Evolutionary conservation across 2,329 filamentous ascomycete genomes (phyloP).

Genomic region (Talaromyces sp.): DNA sequence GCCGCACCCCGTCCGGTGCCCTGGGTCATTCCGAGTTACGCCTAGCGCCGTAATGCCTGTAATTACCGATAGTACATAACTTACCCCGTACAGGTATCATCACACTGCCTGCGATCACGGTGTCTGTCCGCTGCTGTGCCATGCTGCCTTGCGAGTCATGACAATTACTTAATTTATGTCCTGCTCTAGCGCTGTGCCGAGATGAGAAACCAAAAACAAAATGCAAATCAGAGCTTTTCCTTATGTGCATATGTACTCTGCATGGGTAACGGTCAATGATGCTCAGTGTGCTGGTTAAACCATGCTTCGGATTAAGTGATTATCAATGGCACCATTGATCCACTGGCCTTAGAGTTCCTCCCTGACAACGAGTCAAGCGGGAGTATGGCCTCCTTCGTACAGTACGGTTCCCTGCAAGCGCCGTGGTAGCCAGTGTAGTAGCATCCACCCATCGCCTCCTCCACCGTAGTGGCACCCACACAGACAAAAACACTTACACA

Average conservation of each 20-base stretch:
- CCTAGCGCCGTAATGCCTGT: background rate
- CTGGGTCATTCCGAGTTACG: background rate
- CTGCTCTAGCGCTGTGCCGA: background rate
- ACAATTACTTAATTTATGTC: background rate
- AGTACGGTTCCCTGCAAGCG: background rate
- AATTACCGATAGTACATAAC: background rate
- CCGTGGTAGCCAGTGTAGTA: background rate
- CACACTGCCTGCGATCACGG: background rate
- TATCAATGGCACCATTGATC: background rate
- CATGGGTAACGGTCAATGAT: background rate
- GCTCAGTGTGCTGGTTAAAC: background rate
- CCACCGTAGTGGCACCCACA: background rate
- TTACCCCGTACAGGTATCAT: background rate
- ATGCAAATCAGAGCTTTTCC: too few species aligned
- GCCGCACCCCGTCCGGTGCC: background rate
- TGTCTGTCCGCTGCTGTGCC: background rate
- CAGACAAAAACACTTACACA: background rate
- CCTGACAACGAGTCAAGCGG: background rate
- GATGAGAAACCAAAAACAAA: background rate
- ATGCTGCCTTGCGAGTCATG: background rate
- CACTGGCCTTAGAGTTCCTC: background rate
- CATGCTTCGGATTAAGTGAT: background rate
- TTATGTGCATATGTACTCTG: background rate
- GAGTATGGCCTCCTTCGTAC: background rate
- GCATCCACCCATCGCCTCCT: background rate